These are phyloP conservation scores for Brasilioporus rufonigricans DNA, from an alignment of 768 basidiomycete genomes.

Conservation along the genomic window DNA sequence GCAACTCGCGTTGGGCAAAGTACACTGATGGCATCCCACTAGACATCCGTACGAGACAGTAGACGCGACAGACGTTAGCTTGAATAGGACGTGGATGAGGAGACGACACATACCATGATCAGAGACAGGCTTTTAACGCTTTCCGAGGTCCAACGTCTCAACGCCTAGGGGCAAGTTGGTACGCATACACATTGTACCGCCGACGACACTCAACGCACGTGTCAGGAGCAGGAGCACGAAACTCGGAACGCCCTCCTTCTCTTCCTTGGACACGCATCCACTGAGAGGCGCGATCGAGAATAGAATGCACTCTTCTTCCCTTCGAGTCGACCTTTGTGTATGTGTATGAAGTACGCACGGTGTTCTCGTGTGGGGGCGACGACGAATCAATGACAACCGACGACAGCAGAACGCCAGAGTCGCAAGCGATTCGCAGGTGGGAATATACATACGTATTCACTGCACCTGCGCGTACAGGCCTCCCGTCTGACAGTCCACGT, in stretches of 20 bases:
- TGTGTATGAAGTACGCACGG: no score
- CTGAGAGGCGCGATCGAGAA: constrained; percentile 2
- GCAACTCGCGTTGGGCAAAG: neutral
- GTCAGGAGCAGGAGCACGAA: constrained; percentile 2
- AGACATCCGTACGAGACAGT: constrained; percentile 3
- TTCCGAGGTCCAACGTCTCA: neutral
- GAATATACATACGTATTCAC: neutral
- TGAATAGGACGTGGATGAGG: neutral
- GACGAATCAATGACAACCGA: neutral
- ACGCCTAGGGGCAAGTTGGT: neutral
- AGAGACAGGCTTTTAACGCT: constrained; percentile 5
- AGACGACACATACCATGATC: neutral
- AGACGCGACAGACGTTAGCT: no score
- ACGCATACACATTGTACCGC: constrained; percentile 4
- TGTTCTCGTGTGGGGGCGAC: neutral
- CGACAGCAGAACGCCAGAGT: neutral
- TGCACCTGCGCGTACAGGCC: no score
- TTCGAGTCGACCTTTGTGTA: no score
- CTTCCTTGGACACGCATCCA: neutral
- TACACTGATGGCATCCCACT: neutral
- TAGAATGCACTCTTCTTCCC: no score
- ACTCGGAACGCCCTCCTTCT: constrained; percentile 9
- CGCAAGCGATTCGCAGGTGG: neutral
- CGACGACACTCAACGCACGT: constrained; percentile 2
- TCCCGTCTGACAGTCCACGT: neutral